These are phyloP conservation scores for Diplodia sapinea DNA, from an alignment of 2,329 filamentous ascomycete genomes.

Conservation along the genomic window DNA sequence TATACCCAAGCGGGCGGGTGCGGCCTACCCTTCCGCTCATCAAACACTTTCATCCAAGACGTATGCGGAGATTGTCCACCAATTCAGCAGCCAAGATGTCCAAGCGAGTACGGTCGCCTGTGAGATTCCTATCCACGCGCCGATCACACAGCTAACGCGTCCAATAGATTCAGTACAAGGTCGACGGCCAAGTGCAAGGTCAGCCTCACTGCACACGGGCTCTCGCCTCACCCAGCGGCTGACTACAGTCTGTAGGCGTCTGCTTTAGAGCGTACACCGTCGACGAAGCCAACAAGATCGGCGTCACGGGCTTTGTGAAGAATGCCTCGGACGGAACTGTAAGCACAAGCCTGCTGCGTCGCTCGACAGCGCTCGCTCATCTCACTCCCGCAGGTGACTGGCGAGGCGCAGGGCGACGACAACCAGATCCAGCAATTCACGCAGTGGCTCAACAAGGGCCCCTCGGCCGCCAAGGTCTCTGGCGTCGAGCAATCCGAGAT, in stretches of 20 bases:
- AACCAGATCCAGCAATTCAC: constrained; percentile 71
- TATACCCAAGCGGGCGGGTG: neutral
- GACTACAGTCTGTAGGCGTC: constrained; percentile 46
- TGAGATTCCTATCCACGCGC: neutral
- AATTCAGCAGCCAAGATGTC: constrained; percentile 25
- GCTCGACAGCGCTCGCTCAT: constrained; percentile 13
- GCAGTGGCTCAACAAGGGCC: constrained; percentile 76
- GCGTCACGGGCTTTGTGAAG: constrained; percentile 54
- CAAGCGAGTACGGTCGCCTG: constrained; percentile 15
- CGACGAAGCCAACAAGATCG: constrained; percentile 51
- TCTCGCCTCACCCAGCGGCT: neutral
- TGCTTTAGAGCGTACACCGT: constrained; percentile 56
- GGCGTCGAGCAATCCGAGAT: constrained; percentile 74
- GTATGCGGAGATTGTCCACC: constrained; percentile 22
- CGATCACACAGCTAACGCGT: constrained; percentile 3
- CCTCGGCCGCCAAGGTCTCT: constrained; percentile 72
- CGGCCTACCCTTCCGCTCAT: constrained; percentile 13
- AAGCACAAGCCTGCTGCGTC: constrained; percentile 29
- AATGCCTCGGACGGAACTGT: constrained; percentile 56
- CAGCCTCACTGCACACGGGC: constrained; percentile 33
- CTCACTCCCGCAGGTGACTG: constrained; percentile 71
- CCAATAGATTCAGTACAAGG: constrained; percentile 54
- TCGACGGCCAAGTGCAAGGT: constrained; percentile 55
- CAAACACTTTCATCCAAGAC: neutral
- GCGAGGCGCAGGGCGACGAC: constrained; percentile 81